These are phyloP conservation scores for Paramecium caudatum DNA, from an alignment of 73 alveolate genomes.

Conservation along the genomic window DNA sequence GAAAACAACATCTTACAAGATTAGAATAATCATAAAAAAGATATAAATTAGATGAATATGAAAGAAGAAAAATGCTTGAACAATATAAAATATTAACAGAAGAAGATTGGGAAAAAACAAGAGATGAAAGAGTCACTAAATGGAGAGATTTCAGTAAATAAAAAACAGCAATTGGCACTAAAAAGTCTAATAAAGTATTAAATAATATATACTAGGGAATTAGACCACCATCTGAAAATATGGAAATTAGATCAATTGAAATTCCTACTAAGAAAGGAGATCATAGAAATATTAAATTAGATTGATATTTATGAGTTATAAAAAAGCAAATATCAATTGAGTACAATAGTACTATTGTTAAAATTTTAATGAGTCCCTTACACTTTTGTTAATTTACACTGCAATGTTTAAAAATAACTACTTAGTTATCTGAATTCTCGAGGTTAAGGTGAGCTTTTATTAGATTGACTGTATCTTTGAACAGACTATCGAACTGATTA, in stretches of 20 bases:
- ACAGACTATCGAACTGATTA: not conserved
- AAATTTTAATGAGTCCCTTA: conserved; percentile 15
- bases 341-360: conserved; percentile 17
- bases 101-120: conserved; percentile 96
- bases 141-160: conserved; percentile 95
- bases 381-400: conserved; percentile 8
- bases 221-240: conserved; percentile 62
- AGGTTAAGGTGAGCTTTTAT: conserved; percentile 2
- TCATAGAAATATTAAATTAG: conserved; percentile 17
- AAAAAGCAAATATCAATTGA: not conserved
- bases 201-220: not conserved
- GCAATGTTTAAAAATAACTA: not conserved
- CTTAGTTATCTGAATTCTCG: conserved; percentile 1
- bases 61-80: conserved; percentile 83
- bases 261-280: conserved; percentile 22
- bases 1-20: conserved; percentile 87
- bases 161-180: conserved; percentile 78
- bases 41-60: conserved; percentile 93
- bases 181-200: conserved; percentile 53
- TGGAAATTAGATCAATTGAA: not conserved
- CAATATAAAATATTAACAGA: conserved; percentile 86
- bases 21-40: conserved; percentile 85
- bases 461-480: not conserved
- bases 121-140: conserved; percentile 94
- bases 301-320: not conserved